Percentiles rank a stretch among this genome's conserved stretches.
phyloP scores from a whole-genome alignment of 2,329 filamentous ascomycete genomes.

The Ceratocystis alfenasii region DNA sequence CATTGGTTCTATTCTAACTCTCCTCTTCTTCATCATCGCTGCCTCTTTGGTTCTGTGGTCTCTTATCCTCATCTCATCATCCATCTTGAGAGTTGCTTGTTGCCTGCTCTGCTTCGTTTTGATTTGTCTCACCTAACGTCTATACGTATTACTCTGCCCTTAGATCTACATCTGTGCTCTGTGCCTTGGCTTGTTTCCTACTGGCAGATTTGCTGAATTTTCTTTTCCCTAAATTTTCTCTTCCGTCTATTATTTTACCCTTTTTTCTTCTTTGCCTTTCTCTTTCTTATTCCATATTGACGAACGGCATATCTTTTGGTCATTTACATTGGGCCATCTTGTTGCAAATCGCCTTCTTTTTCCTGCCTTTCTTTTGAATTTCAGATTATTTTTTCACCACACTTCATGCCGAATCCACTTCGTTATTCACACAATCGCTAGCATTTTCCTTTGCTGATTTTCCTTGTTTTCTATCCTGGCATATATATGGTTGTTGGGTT shows the following conservation, averaged over 20 bases:
- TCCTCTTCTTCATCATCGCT: background rate
- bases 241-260: background rate
- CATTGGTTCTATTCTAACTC: background rate
- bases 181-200: conserved; percentile 1
- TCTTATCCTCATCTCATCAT: conserved; percentile 2
- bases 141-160: background rate
- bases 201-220: background rate
- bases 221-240: background rate
- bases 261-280: background rate
- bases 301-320: background rate
- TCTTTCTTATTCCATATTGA: background rate
- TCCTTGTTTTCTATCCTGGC: background rate
- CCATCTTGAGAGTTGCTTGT: background rate
- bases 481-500: background rate
- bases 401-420: background rate
- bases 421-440: background rate
- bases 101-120: background rate
- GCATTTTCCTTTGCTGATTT: background rate
- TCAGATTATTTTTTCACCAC: background rate
- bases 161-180: background rate
- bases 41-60: background rate
- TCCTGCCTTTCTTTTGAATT: background rate
- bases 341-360: background rate
- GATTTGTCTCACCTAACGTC: background rate
- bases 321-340: background rate